Conservation (phyloP, 2,329 filamentous ascomycete species). For the Atkinsonella texensis region DNA sequence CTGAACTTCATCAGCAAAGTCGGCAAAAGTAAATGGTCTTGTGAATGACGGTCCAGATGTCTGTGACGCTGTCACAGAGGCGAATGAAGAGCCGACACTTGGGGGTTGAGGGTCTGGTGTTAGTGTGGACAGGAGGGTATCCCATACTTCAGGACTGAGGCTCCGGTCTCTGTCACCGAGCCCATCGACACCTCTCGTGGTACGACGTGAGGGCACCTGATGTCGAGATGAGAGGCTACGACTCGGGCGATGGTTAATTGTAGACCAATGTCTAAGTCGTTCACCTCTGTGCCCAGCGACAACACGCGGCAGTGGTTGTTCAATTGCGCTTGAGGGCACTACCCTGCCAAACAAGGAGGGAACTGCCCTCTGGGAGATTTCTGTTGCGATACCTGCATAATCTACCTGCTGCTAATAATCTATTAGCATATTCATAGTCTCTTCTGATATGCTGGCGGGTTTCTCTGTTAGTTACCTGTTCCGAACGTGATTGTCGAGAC, state of each 20-base stretch:
- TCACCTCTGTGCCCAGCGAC: background rate
- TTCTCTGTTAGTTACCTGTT: background rate
- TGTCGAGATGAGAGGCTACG: constrained; percentile 2
- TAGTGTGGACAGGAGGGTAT: constrained; percentile 67
- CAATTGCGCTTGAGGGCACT: background rate
- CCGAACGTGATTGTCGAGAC: background rate
- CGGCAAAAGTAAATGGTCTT: constrained; percentile 24
- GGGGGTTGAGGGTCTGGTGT: constrained; percentile 72
- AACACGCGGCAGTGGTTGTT: background rate
- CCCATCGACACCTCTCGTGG: constrained; percentile 42
- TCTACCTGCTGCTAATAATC: background rate
- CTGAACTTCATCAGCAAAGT: constrained; percentile 21
- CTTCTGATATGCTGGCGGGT: no score
- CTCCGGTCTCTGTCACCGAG: constrained; percentile 78
- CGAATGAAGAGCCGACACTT: constrained; percentile 72
- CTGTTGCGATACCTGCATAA: no score
- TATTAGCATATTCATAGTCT: background rate
- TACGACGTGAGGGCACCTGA: constrained; percentile 3
- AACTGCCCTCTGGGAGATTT: background rate
- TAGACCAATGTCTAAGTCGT: background rate
- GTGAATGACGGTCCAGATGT: constrained; percentile 31
- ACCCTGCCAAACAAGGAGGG: background rate
- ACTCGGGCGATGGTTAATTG: background rate
- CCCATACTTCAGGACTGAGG: constrained; percentile 69
- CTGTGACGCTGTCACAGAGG: constrained; percentile 41